Evolutionary conservation across 2,329 filamentous ascomycete species (phyloP).

Genomic region (Trematosphaeria pertusa): DNA sequence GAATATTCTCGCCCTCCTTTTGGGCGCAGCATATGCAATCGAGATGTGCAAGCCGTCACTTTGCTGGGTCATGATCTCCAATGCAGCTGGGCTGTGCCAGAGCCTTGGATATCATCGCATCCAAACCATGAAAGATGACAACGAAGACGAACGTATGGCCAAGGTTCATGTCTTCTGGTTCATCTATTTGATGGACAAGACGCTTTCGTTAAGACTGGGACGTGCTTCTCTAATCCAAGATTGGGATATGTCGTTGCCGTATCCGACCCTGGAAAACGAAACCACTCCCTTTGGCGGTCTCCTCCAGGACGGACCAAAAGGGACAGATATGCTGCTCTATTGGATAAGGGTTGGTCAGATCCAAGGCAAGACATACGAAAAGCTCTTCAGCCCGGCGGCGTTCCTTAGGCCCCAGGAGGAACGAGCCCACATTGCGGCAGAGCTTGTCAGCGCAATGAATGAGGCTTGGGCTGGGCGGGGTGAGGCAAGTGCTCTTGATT

Average conservation of each 20-base stretch:
- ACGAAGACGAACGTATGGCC: conserved; percentile 29
- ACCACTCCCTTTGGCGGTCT: conserved; percentile 19
- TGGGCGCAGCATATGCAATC: conserved; percentile 41
- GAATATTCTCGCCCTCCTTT: conserved; percentile 44
- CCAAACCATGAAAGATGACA: conserved; percentile 43
- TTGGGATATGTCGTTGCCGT: conserved; percentile 45
- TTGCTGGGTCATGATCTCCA: conserved; percentile 40
- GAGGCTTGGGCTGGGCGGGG: conserved; percentile 37
- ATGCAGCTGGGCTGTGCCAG: conserved; percentile 40
- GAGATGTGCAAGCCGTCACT: conserved; percentile 46
- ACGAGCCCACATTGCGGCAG: conserved; percentile 31
- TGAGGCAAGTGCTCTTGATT: conserved; percentile 25
- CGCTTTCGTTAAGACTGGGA: conserved; percentile 46
- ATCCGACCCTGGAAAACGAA: conserved; percentile 9
- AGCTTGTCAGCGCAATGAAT: conserved; percentile 37
- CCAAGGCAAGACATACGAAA: conserved; percentile 46
- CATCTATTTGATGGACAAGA: conserved; percentile 50
- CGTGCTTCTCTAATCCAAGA: conserved; percentile 48
- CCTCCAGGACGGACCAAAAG: conserved; percentile 14
- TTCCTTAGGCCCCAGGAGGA: conserved; percentile 35
- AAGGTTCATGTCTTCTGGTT: conserved; percentile 47
- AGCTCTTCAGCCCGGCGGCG: conserved; percentile 46
- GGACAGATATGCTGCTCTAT: conserved; percentile 35
- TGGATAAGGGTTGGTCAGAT: conserved; percentile 44
- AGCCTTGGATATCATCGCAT: conserved; percentile 46